Evolutionary conservation across 2,329 filamentous ascomycete genomes (phyloP).

Genomic region (Hawksworthiomyces lignivorus): DNA sequence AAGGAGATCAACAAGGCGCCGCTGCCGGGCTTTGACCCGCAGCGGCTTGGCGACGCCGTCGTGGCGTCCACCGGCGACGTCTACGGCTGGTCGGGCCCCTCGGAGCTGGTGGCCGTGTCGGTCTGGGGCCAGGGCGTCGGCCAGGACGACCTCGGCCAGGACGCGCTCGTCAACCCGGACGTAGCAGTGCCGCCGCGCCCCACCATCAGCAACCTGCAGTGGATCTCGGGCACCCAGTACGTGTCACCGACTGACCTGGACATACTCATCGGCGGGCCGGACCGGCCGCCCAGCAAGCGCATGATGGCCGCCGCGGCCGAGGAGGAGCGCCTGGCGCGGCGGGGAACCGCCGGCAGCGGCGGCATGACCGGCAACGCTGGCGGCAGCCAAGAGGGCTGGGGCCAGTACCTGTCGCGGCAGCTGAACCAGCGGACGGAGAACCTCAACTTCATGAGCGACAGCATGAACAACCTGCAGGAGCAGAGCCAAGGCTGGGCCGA

Average conservation of each 20-base stretch:
- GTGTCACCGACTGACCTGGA: slow-evolving; percentile 84
- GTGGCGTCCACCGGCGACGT: slow-evolving; percentile 76
- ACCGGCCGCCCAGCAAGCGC: slow-evolving; percentile 79
- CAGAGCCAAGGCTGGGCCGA: slow-evolving; percentile 78
- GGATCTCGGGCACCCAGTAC: slow-evolving; percentile 92
- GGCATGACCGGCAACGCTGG: slow-evolving; percentile 19
- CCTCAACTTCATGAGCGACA: slow-evolving; percentile 73
- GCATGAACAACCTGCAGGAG: slow-evolving; percentile 73
- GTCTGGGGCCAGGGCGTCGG: slow-evolving; percentile 66
- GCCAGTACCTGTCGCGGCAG: slow-evolving; percentile 77
- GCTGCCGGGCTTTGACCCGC: slow-evolving; percentile 64
- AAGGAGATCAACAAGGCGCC: slow-evolving; percentile 70
- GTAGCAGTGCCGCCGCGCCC: slow-evolving; percentile 69
- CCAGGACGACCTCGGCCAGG: slow-evolving; percentile 55
- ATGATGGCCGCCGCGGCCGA: slow-evolving; percentile 74
- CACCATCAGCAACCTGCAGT: slow-evolving; percentile 91
- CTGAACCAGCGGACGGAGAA: slow-evolving; percentile 87
- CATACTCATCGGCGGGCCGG: slow-evolving; percentile 78
- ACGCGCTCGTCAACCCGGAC: slow-evolving; percentile 72
- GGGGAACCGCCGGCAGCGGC: slow-evolving; percentile 25
- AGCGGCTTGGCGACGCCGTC: slow-evolving; percentile 59
- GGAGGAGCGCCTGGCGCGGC: slow-evolving; percentile 57
- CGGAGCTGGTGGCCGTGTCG: slow-evolving; percentile 74
- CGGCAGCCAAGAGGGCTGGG: slow-evolving; percentile 53
- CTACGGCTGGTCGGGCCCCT: slow-evolving; percentile 81